Conservation (phyloP, 345 rosid species). For the Luvunga scandens region DNA sequence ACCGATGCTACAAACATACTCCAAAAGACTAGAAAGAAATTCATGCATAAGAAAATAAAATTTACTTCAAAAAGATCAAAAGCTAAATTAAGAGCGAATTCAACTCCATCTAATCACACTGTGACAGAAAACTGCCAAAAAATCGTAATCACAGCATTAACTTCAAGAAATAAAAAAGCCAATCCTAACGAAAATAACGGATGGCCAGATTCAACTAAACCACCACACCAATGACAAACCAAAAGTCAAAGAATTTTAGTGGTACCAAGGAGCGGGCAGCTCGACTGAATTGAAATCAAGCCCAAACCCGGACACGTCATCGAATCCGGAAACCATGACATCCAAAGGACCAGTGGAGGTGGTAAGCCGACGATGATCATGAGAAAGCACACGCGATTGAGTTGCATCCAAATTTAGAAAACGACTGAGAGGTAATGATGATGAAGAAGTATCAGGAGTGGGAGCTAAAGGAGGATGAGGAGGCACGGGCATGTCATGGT, state of each 20-base stretch:
- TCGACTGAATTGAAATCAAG: slow-evolving; percentile 47
- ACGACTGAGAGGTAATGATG: slow-evolving; percentile 14
- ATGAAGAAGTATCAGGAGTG: slow-evolving; percentile 32
- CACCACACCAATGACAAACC: no score
- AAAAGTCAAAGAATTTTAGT: slow-evolving; percentile 6
- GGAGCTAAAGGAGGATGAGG: slow-evolving; percentile 44
- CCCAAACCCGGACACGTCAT: slow-evolving; percentile 38
- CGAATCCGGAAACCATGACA: slow-evolving; percentile 36
- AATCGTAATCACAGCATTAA: not conserved
- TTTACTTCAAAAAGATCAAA: not conserved
- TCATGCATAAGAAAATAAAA: not conserved
- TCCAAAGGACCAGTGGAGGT: slow-evolving; percentile 13
- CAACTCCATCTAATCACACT: not conserved
- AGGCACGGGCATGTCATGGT: slow-evolving; percentile 41
- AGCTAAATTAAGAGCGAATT: not conserved
- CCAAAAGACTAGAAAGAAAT: not conserved
- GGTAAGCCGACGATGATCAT: not conserved
- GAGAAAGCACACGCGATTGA: slow-evolving; percentile 18
- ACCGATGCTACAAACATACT: no score
- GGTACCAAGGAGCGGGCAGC: slow-evolving; percentile 90
- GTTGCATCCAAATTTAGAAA: slow-evolving; percentile 18
- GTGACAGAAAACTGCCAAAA: not conserved
- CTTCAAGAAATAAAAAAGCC: not conserved
- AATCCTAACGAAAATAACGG: not conserved
- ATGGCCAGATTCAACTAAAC: not conserved